Evolutionary conservation across 176 grass and related monocot species (phyloP), one percentile per base, ranked within the genome.

Genomic region (Themeda triandra): DNA sequence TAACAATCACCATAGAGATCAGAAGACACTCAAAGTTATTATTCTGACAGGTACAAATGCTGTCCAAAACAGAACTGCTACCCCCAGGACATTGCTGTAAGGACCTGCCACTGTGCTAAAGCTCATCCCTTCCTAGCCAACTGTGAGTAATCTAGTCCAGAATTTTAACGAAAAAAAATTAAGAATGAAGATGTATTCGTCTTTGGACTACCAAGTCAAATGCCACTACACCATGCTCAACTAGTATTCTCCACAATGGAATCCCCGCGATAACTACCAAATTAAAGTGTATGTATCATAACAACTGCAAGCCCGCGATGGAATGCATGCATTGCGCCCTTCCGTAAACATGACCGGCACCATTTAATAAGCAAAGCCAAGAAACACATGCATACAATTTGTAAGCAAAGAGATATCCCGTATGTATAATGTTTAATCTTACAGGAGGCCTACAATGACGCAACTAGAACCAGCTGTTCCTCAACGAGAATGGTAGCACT

Each of bases 391-490:
- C n/a, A n/a, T n/a, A n/a, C n/a, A n/a, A n/a, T n/a, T n/a, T n/a
- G n/a, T n/a, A n/a, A n/a, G n/a, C n/a, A n/a, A n/a, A n/a, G n/a
- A n/a, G n/a, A n/a, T n/a, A n/a, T n/a, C n/a, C n/a, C n/a, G n/a
- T n/a, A n/a, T n/a, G n/a, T n/a, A 0, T 21, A 0, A 11, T 21
- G 1, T 25, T 28, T 19, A 40, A 8, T 56, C 24, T 11, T 79
- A 66, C n/a, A 63, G 14, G 74, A 80, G 27, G 82, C 39, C 69
- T 41, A 60, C 9, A 78, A 27, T 69, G 35, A 33, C 44, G 56
- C 63, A 87, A 13, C 63, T 25, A 60, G 56, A 60, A 60, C 23
- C 24, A 89, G 54, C 56, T 30, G 40, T 18, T 70, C 53, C 40
- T 29, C 9, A 25, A 27, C 36, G 13, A 42, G 29, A 73, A 86